Conservation (phyloP, 1,284 basidiomycete genomes). For the Thecaphora thlaspeos region DNA sequence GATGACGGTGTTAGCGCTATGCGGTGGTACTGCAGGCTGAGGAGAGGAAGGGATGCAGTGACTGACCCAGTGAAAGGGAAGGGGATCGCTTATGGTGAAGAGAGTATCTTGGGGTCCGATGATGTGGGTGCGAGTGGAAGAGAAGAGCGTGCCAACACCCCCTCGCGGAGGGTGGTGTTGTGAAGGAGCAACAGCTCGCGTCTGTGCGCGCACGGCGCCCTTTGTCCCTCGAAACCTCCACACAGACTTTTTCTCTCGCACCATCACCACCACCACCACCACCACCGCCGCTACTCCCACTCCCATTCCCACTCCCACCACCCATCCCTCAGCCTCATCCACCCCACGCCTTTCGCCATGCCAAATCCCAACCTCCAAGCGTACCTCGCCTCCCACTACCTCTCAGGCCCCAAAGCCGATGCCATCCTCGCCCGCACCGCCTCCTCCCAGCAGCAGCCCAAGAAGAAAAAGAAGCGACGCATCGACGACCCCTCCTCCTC, state of each 20-base stretch:
- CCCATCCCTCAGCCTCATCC: no score
- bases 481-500: conserved; percentile 15
- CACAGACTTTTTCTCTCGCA: no score
- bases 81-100: conserved; percentile 10
- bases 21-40: not conserved
- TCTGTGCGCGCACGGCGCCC: no score
- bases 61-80: conserved; percentile 34
- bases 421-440: conserved; percentile 74
- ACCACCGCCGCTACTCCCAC: not conserved
- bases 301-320: no score
- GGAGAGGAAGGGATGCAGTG: not conserved
- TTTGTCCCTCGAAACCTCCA: no score
- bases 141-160: no score
- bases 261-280: not conserved
- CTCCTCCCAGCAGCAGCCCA: conserved; percentile 67
- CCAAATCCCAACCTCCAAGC: conserved; percentile 60
- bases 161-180: no score
- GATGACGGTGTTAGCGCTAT: not conserved
- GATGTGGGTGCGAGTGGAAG: no score
- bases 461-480: conserved; percentile 69
- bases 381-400: conserved; percentile 69
- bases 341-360: conserved; percentile 15
- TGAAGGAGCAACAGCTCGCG: no score
- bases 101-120: no score
- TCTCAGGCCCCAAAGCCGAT: conserved; percentile 95